Evolutionary conservation across 2,329 filamentous ascomycete species (phyloP).

Genomic region (Arthrobotrys sinensis): DNA sequence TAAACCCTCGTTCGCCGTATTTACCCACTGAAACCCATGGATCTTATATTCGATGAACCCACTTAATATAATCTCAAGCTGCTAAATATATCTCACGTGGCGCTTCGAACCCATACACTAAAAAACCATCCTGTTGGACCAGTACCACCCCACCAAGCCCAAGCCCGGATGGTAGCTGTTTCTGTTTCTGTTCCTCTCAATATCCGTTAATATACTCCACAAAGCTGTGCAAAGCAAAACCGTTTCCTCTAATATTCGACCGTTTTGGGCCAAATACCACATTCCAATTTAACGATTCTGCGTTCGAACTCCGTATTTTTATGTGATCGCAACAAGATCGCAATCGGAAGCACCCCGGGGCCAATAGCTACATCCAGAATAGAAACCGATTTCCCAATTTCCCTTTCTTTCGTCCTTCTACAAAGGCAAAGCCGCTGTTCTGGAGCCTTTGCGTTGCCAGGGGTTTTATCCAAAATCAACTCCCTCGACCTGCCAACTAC

Average conservation of each 20-base stretch:
- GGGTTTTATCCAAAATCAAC: conserved; percentile 56
- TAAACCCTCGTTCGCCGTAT: conserved; percentile 3
- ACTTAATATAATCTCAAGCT: conserved; percentile 46
- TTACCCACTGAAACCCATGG: conserved; percentile 7
- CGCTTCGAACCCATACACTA: conserved; percentile 41
- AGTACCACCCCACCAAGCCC: conserved; percentile 34
- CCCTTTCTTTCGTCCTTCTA: conserved; percentile 27
- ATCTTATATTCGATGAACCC: conserved; percentile 19
- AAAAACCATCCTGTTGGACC: conserved; percentile 41
- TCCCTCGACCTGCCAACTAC: conserved; percentile 54
- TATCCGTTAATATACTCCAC: conserved; percentile 8
- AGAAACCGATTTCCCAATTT: conserved; percentile 30
- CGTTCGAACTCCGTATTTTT: conserved; percentile 25
- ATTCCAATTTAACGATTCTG: conserved; percentile 50
- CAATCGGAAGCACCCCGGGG: conserved; percentile 28
- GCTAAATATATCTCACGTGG: conserved; percentile 61
- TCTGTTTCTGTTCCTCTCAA: conserved; percentile 23
- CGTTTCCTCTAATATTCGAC: conserved; percentile 33
- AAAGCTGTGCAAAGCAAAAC: conserved; percentile 7
- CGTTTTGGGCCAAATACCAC: conserved; percentile 44
- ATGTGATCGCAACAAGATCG: conserved; percentile 6
- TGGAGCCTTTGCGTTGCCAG: conserved; percentile 57
- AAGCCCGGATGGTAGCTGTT: conserved; percentile 35
- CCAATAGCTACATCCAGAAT: conserved; percentile 22
- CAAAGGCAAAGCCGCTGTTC: conserved; percentile 19